Evolutionary conservation across 73 alveolate genomes (phyloP).

Genomic region (Diophrys appendiculata): DNA sequence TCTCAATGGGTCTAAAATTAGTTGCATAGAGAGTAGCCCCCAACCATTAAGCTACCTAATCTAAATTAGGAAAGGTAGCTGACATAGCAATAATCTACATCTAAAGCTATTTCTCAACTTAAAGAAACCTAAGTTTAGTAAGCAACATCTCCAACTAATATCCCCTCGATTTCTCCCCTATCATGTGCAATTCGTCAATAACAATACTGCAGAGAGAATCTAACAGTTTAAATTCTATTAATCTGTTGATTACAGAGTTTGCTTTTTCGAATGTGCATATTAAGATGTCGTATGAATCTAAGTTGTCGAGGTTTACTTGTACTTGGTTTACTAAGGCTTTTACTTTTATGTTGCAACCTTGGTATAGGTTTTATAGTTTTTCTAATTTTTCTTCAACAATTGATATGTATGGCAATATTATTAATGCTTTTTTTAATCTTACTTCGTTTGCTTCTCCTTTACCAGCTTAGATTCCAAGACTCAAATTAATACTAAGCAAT

Average conservation of each 20-base stretch:
- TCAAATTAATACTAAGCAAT: no score
- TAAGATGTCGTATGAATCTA: slow-evolving; percentile 10
- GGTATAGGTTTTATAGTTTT: neutral
- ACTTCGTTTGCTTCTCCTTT: no score
- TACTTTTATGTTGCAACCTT: slow-evolving; percentile 2
- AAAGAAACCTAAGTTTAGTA: slow-evolving; percentile 64
- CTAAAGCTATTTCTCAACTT: slow-evolving; percentile 44
- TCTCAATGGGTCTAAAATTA: slow-evolving; percentile 53
- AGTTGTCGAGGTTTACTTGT: slow-evolving; percentile 12
- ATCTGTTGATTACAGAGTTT: slow-evolving; percentile 32
- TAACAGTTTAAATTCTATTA: neutral
- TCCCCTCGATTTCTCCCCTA: slow-evolving; percentile 84
- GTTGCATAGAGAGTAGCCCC: slow-evolving; percentile 57
- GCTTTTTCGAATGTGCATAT: slow-evolving; percentile 67
- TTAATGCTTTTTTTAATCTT: slow-evolving; percentile 13
- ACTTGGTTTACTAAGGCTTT: slow-evolving; percentile 13
- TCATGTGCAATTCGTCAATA: slow-evolving; percentile 84
- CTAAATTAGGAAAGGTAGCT: slow-evolving; percentile 87
- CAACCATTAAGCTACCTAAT: slow-evolving; percentile 76
- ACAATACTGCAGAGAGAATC: slow-evolving; percentile 27
- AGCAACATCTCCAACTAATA: slow-evolving; percentile 75
- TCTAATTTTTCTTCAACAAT: slow-evolving; percentile 53
- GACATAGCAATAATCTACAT: slow-evolving; percentile 77
- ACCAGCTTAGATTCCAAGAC: no score
- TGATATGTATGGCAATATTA: slow-evolving; percentile 42